Evolutionary conservation across 495 filamentous ascomycete genomes (phyloP), one percentile per base, ranked within the genome.

Genomic region (Cercophora scortea): DNA sequence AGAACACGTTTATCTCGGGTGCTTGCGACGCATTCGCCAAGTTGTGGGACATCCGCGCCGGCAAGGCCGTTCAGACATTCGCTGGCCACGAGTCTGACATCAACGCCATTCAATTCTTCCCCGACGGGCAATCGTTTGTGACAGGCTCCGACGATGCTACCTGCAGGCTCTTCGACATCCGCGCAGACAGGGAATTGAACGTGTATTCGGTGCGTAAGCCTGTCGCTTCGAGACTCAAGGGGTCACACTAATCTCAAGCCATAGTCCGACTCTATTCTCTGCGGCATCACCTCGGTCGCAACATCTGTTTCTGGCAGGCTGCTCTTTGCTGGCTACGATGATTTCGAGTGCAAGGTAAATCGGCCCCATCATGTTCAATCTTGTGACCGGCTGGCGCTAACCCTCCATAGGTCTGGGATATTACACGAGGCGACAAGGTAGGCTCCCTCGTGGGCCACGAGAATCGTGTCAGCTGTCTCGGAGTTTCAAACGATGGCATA

Each of bases 81-180:
- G 90, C 92, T 46, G 93, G 94, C 39, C 93, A 98, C 73, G 94
- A 97, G 67, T 96, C 91, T 32, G 93, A 98, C 61, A 98, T 98
- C 77, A 98, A 98, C 66, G 93, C 93, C 59, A 95, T 98, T 58
- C 94, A 97, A 60, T 98, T 96, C 74, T 97, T 98, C 84, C 93
- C 93, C 44, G 95, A 96, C 65, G 93, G 93, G 55, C 95, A 98
- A 66, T 95, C 93, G 39, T 97, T 98, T 62, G 94, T 95, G 56
- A 98, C 93, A 45, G 93, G 93, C 55, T 98, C 93, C 52, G 93
- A 98, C 60, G 93, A 98, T 68, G 93, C 93, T 49, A 95, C 91
- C 42, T 98, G 93, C 81, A 85, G 93, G 53, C 79, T 98, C 19
- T 98, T 98, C 62, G 93, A 98, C 69, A 96, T 98, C 64, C 88